These are phyloP conservation scores for Hirsutella rhossiliensis DNA, from an alignment of 2,329 filamentous ascomycete genomes.

Conservation along the genomic window DNA sequence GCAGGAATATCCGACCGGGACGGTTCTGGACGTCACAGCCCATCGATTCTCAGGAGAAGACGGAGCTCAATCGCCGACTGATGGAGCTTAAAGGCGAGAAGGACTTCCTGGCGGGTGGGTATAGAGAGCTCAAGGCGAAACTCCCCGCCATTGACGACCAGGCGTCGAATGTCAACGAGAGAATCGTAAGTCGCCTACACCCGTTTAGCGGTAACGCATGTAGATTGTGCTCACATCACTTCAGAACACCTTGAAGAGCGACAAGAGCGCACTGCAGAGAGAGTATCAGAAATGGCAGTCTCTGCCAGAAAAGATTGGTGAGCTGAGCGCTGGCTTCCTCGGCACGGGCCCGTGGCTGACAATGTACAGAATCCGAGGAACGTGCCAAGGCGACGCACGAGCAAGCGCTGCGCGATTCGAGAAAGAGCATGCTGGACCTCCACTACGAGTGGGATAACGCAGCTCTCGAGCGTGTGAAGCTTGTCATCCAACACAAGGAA, in stretches of 20 bases:
- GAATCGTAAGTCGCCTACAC: slow-evolving; percentile 17
- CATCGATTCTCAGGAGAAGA: slow-evolving; percentile 54
- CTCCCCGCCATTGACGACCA: slow-evolving; percentile 28
- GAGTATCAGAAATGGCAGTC: slow-evolving; percentile 52
- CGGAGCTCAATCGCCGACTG: slow-evolving; percentile 43
- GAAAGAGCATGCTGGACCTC: slow-evolving; percentile 32
- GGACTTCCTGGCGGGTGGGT: slow-evolving; percentile 19
- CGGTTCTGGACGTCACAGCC: slow-evolving; percentile 67
- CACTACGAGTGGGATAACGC: slow-evolving; percentile 42
- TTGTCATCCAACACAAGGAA: slow-evolving; percentile 40
- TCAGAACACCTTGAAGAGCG: slow-evolving; percentile 37
- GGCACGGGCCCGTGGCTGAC: slow-evolving; percentile 8
- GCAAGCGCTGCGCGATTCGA: slow-evolving; percentile 18
- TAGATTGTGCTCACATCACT: slow-evolving; percentile 7
- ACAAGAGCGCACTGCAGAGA: slow-evolving; percentile 58
- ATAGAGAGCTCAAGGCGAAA: slow-evolving; percentile 23
- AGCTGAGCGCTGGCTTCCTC: slow-evolving; percentile 11
- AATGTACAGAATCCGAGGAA: slow-evolving; percentile 22
- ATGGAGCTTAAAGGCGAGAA: slow-evolving; percentile 25
- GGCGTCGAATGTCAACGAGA: slow-evolving; percentile 22
- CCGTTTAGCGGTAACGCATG: not conserved
- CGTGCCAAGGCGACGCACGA: slow-evolving; percentile 17
- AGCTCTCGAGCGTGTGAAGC: slow-evolving; percentile 42
- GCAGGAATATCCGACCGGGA: slow-evolving; percentile 48
- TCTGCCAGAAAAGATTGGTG: slow-evolving; percentile 61